These are phyloP conservation scores for Ophiosphaerella herpotricha DNA, from an alignment of 2,329 filamentous ascomycete genomes.

Conservation along the genomic window DNA sequence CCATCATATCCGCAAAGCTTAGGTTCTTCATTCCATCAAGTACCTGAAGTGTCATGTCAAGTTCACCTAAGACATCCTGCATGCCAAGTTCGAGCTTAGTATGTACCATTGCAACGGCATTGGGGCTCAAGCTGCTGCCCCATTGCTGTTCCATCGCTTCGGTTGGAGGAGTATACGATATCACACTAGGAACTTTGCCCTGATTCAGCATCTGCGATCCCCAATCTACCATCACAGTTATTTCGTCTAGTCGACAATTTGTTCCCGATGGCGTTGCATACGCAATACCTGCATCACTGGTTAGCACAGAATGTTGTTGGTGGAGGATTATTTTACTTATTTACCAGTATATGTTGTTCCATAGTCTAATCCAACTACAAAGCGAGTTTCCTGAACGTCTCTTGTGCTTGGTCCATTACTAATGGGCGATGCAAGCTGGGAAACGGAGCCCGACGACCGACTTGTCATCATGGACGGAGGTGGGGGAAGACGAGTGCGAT, in stretches of 20 bases:
- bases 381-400: slow-evolving; percentile 7
- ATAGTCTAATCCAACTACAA: slow-evolving; percentile 26
- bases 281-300: slow-evolving; percentile 16
- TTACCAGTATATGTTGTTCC: slow-evolving; percentile 26
- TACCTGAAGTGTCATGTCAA: slow-evolving; percentile 30
- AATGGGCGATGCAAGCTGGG: not conserved
- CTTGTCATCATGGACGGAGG: not conserved
- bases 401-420: not conserved
- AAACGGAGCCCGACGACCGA: not conserved
- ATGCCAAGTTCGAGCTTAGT: slow-evolving; percentile 39
- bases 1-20: slow-evolving; percentile 11
- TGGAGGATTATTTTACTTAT: not conserved
- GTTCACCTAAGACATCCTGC: slow-evolving; percentile 21
- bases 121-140: slow-evolving; percentile 23
- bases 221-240: slow-evolving; percentile 32
- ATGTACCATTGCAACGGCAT: slow-evolving; percentile 34
- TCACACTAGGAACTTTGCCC: slow-evolving; percentile 34
- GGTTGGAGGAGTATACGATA: slow-evolving; percentile 27
- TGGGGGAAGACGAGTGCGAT: not conserved
- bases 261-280: slow-evolving; percentile 9
- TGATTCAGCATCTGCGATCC: slow-evolving; percentile 24
- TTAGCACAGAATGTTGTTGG: not conserved
- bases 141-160: slow-evolving; percentile 23
- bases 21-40: slow-evolving; percentile 38
- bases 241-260: slow-evolving; percentile 19